Evolutionary conservation across 1,284 basidiomycete genomes (phyloP), one percentile per base, ranked within the genome.

Genomic region (Naganishia sp.): DNA sequence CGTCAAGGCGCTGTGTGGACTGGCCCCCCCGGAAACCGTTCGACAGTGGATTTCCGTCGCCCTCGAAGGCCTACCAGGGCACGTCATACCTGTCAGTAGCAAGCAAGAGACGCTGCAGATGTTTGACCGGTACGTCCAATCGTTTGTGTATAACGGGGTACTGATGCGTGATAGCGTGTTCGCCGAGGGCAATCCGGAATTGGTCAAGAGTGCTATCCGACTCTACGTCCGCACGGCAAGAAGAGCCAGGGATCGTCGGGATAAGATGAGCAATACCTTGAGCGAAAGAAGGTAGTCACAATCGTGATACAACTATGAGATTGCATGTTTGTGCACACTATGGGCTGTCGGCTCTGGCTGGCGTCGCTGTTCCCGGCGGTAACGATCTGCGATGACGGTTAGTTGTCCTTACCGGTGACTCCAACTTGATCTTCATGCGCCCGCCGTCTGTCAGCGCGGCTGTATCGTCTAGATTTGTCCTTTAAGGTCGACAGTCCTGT

Each of bases 81-180:
- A 85, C 51, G 81, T 84, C 15, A 84, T 86, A 15, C 86, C 90
- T 3, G 83, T 83, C 39, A 83, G 85, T 31, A 87, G 87, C n/a
- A 92, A 90, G 79, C 79, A 85, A 18, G 84, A 84, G 63, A 93
- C 97, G 78, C 72, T 95, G 71, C 74, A 81, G 2, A 88, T 90
- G 62, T 83, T 94, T 54, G 87, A 84, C 62, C 84, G 77, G 90
- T 94, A 73, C 75, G 87, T 83, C 39, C 28, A 32, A 56, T 23
- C 25, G 39, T 66, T 52, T 18, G 21, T 55, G 6, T 10, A 23
- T 32, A 3, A 18, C 15, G 10, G 10, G 2, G 17, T 41, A 39
- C 11, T 6, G 13, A 18, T 39, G 9, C 18, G 3, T n/a, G 18
- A 6, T 69, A 91, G 90, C 67, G 84, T 87, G 2, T 79, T 91